A percentile compares a stretch with the other conserved stretches of the same genome.
phyloP scores from a whole-genome alignment of 2,329 filamentous ascomycete genomes.

The Pestalotiopsis sp. region DNA sequence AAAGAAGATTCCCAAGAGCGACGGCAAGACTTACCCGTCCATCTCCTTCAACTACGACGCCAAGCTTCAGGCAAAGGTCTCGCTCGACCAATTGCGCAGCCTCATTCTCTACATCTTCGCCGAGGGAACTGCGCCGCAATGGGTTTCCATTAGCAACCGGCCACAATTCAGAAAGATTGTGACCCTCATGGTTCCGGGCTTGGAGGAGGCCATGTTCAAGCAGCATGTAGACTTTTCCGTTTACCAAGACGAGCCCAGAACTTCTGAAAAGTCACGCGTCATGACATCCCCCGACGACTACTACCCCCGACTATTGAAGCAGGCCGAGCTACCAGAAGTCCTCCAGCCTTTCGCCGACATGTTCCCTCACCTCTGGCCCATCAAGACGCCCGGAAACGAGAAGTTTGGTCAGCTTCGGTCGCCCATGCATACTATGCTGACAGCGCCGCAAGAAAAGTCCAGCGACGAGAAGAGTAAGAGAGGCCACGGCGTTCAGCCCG shows the following conservation, averaged over 20 bases:
- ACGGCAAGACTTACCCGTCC: constrained; percentile 60
- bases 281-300: constrained; percentile 60
- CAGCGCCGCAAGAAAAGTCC: constrained; percentile 69
- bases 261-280: constrained; percentile 34
- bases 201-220: constrained; percentile 90
- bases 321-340: constrained; percentile 52
- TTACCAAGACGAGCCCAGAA: constrained; percentile 41
- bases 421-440: constrained; percentile 82
- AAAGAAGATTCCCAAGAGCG: constrained; percentile 62
- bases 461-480: constrained; percentile 67
- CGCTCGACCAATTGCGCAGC: constrained; percentile 64
- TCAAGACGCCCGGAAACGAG: constrained; percentile 85
- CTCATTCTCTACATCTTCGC: constrained; percentile 69
- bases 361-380: constrained; percentile 87
- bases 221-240: constrained; percentile 52
- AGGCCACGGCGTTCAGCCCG: constrained; percentile 56
- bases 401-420: constrained; percentile 82
- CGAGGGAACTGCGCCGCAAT: constrained; percentile 66
- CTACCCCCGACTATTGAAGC: constrained; percentile 56
- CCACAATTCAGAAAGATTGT: constrained; percentile 78
- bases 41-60: constrained; percentile 60
- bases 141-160: constrained; percentile 65
- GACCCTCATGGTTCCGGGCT: constrained; percentile 85
- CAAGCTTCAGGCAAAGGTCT: constrained; percentile 63
- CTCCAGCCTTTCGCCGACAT: constrained; percentile 75